Evolutionary conservation across 768 basidiomycete species (phyloP).

Genomic region (Suillus discolor): DNA sequence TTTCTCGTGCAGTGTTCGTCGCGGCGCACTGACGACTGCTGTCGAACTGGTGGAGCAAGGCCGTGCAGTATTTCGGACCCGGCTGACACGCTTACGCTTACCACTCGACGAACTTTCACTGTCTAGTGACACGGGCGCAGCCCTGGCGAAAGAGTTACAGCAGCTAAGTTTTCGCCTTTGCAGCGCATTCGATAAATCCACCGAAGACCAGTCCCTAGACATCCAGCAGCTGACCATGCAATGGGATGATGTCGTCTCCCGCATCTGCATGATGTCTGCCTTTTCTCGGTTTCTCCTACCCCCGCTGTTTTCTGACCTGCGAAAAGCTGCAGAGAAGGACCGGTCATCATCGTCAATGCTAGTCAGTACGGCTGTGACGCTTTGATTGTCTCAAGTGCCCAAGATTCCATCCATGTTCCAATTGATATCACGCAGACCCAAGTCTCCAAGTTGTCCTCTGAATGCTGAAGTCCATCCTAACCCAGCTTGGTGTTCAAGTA

Average conservation of each 20-base stretch:
- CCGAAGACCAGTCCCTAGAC: conserved; percentile 6
- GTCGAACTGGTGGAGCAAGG: conserved; percentile 33
- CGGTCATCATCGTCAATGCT: too few relatives aligned
- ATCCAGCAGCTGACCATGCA: conserved; percentile 14
- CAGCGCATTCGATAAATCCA: not conserved
- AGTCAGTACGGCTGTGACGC: too few relatives aligned
- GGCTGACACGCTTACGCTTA: conserved; percentile 25
- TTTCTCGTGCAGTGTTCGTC: conserved; percentile 16
- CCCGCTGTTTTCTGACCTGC: too few relatives aligned
- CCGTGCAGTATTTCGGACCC: conserved; percentile 31
- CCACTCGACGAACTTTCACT: conserved; percentile 25
- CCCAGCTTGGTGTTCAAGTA: too few relatives aligned
- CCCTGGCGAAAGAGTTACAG: conserved; percentile 13
- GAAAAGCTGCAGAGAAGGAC: too few relatives aligned
- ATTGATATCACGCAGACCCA: too few relatives aligned
- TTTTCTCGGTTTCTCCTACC: conserved; percentile 17
- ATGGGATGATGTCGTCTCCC: conserved; percentile 8
- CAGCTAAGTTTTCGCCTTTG: conserved; percentile 12
- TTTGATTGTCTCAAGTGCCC: too few relatives aligned
- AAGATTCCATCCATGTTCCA: too few relatives aligned
- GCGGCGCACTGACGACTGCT: conserved; percentile 14
- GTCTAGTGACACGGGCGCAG: not conserved
- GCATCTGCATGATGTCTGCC: conserved; percentile 13
- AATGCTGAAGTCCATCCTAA: too few relatives aligned
- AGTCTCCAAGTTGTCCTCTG: too few relatives aligned